phyloP scores from a whole-genome alignment of 306 rosid genomes.

The Quercus agrifolia region DNA sequence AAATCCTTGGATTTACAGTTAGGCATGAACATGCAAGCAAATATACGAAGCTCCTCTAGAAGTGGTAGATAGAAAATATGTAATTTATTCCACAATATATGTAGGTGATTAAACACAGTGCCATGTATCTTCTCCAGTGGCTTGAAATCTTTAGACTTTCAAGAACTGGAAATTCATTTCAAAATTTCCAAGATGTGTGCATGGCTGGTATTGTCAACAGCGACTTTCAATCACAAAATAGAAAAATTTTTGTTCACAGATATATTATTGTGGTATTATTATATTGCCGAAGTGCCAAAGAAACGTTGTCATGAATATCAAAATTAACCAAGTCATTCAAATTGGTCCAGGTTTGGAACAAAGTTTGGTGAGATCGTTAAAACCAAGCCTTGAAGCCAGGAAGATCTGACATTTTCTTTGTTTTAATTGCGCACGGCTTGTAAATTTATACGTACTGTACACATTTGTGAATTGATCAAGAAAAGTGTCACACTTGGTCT shows the following conservation, averaged over 20 bases:
- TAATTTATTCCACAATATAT: slow-evolving; percentile 7
- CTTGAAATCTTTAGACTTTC: not conserved
- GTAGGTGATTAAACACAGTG: too few species aligned
- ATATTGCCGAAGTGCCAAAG: not conserved
- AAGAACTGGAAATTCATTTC: not conserved
- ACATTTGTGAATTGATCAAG: not conserved
- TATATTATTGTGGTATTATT: too few species aligned
- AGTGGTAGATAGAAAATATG: slow-evolving; percentile 23
- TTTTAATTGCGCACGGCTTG: not conserved
- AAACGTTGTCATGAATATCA: not conserved
- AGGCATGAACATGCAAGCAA: slow-evolving; percentile 49
- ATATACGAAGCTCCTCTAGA: slow-evolving; percentile 36
- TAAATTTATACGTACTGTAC: not conserved
- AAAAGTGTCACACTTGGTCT: not conserved
- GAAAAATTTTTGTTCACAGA: too few species aligned
- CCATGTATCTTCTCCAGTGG: slow-evolving; percentile 1
- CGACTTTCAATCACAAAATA: not conserved
- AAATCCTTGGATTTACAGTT: slow-evolving; percentile 79
- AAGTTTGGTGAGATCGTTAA: not conserved
- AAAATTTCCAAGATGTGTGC: not conserved
- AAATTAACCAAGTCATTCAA: not conserved
- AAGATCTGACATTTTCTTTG: not conserved
- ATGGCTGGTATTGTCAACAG: not conserved
- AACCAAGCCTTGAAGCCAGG: not conserved
- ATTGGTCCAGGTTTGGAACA: not conserved